Conservation (phyloP, 1,284 basidiomycete genomes). For the Fomitopsis pinicola region DNA sequence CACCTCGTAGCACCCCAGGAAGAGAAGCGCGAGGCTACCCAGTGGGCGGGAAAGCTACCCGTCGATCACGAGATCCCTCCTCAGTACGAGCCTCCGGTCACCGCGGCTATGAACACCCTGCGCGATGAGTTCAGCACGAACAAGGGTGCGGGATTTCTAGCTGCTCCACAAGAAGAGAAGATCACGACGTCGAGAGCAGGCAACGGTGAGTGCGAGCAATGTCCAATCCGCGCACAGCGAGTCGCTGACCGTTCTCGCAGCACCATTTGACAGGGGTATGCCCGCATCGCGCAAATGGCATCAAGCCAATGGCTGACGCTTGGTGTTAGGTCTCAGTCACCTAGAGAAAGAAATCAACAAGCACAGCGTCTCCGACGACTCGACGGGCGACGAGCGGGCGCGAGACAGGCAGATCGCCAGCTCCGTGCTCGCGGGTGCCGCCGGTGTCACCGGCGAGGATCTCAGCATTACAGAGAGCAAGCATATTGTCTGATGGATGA, state of each 20-base stretch:
- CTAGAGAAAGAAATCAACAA: slow-evolving; percentile 12
- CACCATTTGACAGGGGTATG: slow-evolving; percentile 7
- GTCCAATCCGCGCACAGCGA: not conserved
- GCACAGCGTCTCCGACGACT: slow-evolving; percentile 8
- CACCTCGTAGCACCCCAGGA: slow-evolving; percentile 15
- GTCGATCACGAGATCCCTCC: slow-evolving; percentile 8
- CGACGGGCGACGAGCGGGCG: slow-evolving; percentile 6
- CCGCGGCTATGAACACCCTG: not conserved
- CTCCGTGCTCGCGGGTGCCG: slow-evolving; percentile 16
- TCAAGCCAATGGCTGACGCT: not conserved
- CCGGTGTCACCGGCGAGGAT: slow-evolving; percentile 20
- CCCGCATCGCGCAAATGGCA: not conserved
- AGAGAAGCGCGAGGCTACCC: slow-evolving; percentile 12
- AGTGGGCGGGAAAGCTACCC: slow-evolving; percentile 8
- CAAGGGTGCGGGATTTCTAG: slow-evolving; percentile 11
- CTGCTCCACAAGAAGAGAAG: slow-evolving; percentile 19
- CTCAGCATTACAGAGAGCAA: slow-evolving; percentile 14
- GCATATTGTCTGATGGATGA: slow-evolving; percentile 5
- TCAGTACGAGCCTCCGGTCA: not conserved
- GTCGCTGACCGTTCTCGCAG: not conserved
- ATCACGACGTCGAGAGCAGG: not conserved
- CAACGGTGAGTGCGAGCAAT: not conserved
- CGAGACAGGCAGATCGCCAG: slow-evolving; percentile 13
- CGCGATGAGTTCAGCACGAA: not conserved
- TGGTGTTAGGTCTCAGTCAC: slow-evolving; percentile 10